Conservation (phyloP, 208 protist genomes). For the Crithidia acanthocephali region DNA sequence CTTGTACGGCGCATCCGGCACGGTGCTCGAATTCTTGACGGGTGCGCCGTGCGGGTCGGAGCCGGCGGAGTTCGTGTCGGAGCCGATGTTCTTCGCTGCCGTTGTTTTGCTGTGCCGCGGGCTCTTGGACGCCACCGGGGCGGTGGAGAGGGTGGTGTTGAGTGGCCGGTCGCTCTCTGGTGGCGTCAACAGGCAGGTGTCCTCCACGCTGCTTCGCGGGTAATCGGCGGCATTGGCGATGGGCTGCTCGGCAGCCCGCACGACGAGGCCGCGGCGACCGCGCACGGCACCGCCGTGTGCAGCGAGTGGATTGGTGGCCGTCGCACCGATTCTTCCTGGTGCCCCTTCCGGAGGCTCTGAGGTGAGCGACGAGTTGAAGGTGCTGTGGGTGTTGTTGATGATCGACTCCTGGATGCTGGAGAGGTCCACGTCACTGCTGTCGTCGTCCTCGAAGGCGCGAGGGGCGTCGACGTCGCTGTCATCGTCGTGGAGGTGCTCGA, state of each 20-base stretch:
- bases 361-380: not conserved
- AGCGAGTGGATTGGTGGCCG: not conserved
- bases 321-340: too few relatives aligned
- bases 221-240: not conserved
- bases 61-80: not conserved
- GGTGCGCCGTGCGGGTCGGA: not conserved
- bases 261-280: slow-evolving; percentile 8
- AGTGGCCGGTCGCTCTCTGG: not conserved
- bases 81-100: not conserved
- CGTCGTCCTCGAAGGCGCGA: not conserved
- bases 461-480: not conserved
- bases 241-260: not conserved
- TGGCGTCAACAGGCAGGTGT: slow-evolving; percentile 1
- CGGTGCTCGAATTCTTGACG: not conserved
- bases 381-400: not conserved
- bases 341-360: not conserved
- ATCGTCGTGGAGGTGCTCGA: not conserved
- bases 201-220: not conserved
- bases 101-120: not conserved
- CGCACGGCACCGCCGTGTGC: not conserved
- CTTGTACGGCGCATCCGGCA: not conserved
- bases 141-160: not conserved
- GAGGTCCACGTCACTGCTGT: slow-evolving; percentile 16
- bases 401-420: slow-evolving; percentile 30
- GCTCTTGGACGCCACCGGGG: too few relatives aligned